Conservation (phyloP, 177 flowering plant species). For the Vitis hybrid region DNA sequence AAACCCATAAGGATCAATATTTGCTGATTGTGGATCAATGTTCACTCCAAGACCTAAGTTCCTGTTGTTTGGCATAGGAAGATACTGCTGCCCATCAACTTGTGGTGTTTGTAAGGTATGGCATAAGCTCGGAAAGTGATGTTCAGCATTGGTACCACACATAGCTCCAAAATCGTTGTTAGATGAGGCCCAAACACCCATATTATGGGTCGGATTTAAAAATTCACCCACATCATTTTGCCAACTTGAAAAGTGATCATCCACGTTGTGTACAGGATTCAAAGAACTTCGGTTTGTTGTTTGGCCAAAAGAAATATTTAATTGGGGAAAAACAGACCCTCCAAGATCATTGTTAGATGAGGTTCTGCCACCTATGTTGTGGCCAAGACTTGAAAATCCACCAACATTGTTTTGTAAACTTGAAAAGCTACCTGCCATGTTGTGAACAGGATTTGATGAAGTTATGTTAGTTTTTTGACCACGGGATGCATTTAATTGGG, state of each 20-base stretch:
- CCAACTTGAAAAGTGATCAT: too few relatives aligned
- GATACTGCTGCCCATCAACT: constrained; percentile 5
- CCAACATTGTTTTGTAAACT: constrained; percentile 4
- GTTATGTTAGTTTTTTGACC: neutral
- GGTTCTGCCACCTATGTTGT: neutral
- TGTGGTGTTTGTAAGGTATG: constrained; percentile 6
- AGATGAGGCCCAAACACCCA: neutral
- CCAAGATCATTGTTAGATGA: too few relatives aligned
- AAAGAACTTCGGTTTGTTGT: too few relatives aligned
- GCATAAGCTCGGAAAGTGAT: neutral
- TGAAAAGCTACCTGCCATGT: constrained; percentile 4
- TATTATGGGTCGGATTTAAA: too few relatives aligned
- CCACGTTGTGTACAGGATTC: too few relatives aligned
- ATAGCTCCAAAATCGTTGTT: neutral
- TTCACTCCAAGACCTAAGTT: constrained; percentile 1
- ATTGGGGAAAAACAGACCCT: too few relatives aligned
- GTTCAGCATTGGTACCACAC: neutral
- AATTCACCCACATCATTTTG: too few relatives aligned
- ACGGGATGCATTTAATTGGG: constrained; percentile 8
- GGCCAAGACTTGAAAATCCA: constrained; percentile 3
- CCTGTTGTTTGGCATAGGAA: constrained; percentile 7
- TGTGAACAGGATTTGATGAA: constrained; percentile 2
- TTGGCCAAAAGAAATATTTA: too few relatives aligned
- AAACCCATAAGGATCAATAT: constrained; percentile 1
- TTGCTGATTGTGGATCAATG: constrained; percentile 3